These are phyloP conservation scores for Aspergillus cejpii DNA, from an alignment of 2,329 filamentous ascomycete species.

Conservation along the genomic window DNA sequence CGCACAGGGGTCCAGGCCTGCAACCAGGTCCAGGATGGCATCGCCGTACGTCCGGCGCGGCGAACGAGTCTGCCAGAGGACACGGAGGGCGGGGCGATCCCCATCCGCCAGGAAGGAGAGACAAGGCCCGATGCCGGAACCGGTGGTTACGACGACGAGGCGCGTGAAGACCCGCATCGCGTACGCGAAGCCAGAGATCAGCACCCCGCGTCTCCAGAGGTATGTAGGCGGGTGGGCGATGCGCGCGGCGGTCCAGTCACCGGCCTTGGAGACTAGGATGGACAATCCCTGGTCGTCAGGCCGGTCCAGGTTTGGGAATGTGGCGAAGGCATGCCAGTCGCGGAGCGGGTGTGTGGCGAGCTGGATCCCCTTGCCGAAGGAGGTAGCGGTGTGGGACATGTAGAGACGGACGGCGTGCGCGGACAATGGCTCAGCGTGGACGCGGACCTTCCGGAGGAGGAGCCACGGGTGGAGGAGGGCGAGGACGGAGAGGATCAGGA, in stretches of 20 bases:
- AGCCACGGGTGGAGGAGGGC: constrained; percentile 68
- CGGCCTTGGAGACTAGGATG: constrained; percentile 63
- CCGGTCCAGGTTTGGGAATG: constrained; percentile 51
- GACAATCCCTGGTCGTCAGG: constrained; percentile 54
- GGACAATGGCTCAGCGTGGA: constrained; percentile 62
- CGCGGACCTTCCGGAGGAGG: constrained; percentile 59
- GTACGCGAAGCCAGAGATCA: constrained; percentile 61
- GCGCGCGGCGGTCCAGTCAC: constrained; percentile 63
- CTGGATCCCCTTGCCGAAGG: constrained; percentile 52
- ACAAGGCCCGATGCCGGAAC: constrained; percentile 65
- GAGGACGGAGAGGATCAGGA: constrained; percentile 57
- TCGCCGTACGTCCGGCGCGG: constrained; percentile 59
- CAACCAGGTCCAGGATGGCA: constrained; percentile 51
- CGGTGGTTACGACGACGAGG: constrained; percentile 62
- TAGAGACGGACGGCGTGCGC: constrained; percentile 65
- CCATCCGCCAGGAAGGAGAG: constrained; percentile 54
- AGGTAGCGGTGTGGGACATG: constrained; percentile 57
- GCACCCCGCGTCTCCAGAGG: constrained; percentile 63
- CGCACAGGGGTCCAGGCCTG: constrained; percentile 53
- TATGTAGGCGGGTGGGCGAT: constrained; percentile 56
- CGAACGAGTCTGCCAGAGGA: constrained; percentile 62
- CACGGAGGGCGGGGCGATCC: constrained; percentile 43
- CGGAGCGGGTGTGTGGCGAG: constrained; percentile 57
- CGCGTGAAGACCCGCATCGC: constrained; percentile 60
- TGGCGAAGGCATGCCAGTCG: constrained; percentile 72